phyloP scores from a whole-genome alignment of 129 eudicot species.

The Arctium lappa region DNA sequence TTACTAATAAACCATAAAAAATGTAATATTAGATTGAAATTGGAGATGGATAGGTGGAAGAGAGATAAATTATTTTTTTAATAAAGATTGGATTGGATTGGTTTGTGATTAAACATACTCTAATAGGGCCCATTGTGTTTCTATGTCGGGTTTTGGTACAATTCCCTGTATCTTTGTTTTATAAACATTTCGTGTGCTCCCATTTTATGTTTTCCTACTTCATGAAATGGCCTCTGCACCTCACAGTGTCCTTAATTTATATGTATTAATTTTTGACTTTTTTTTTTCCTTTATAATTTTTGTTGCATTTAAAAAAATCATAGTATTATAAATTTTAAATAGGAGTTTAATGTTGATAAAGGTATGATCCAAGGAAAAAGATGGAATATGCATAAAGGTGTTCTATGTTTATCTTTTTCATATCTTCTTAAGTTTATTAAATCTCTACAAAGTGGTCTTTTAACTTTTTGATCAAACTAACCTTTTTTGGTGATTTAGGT shows the following conservation, averaged over 20 bases:
- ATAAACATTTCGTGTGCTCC: neutral
- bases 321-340: neutral
- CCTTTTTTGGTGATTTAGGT: neutral
- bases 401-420: neutral
- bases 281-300: neutral
- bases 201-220: neutral
- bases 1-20: no score
- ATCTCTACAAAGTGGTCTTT: neutral
- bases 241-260: neutral
- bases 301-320: neutral
- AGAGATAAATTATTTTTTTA: no score
- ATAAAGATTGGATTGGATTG: no score
- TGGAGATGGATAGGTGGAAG: no score
- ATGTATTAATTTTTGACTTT: neutral
- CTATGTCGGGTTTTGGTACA: neutral
- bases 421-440: neutral
- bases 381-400: neutral
- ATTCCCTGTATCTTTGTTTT: neutral
- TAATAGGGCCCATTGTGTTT: neutral
- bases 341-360: neutral
- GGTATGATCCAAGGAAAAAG: neutral
- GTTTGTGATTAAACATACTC: no score
- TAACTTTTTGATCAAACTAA: neutral
- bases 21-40: no score
- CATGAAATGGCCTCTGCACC: neutral